These are phyloP conservation scores for Trichoderma koningiopsis DNA, from an alignment of 2,329 filamentous ascomycete genomes.

Conservation along the genomic window DNA sequence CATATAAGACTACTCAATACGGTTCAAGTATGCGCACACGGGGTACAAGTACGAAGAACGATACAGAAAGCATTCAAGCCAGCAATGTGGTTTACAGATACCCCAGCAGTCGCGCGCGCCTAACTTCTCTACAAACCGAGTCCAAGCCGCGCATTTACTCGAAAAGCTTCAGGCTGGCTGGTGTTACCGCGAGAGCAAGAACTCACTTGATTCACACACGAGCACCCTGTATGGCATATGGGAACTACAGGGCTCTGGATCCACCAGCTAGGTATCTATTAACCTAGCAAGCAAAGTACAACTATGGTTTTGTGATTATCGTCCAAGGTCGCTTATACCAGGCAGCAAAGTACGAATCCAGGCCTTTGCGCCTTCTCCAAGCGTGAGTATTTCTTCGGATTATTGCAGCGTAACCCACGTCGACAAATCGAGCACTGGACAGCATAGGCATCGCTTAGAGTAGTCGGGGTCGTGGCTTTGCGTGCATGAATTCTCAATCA, in stretches of 20 bases:
- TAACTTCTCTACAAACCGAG: background rate
- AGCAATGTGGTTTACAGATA: background rate
- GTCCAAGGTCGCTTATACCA: background rate
- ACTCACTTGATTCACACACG: background rate
- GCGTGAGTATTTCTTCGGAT: background rate
- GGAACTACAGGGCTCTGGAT: background rate
- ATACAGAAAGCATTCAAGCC: background rate
- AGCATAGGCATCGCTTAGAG: background rate
- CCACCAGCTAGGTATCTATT: background rate
- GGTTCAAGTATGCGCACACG: background rate
- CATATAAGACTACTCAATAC: background rate
- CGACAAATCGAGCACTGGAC: background rate
- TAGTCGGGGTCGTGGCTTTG: background rate
- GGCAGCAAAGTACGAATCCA: background rate
- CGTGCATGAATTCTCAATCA: conserved; percentile 14
- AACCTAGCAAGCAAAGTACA: background rate
- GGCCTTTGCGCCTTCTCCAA: conserved; percentile 9
- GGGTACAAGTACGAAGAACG: background rate
- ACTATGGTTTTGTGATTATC: background rate
- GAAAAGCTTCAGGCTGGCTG: background rate
- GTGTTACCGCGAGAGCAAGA: background rate
- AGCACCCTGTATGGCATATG: background rate
- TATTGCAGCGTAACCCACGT: background rate
- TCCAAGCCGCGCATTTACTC: background rate
- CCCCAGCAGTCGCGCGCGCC: background rate